Conservation (phyloP, 352 stramenopile species). For the Hyaloperonospora arabidopsidis region DNA sequence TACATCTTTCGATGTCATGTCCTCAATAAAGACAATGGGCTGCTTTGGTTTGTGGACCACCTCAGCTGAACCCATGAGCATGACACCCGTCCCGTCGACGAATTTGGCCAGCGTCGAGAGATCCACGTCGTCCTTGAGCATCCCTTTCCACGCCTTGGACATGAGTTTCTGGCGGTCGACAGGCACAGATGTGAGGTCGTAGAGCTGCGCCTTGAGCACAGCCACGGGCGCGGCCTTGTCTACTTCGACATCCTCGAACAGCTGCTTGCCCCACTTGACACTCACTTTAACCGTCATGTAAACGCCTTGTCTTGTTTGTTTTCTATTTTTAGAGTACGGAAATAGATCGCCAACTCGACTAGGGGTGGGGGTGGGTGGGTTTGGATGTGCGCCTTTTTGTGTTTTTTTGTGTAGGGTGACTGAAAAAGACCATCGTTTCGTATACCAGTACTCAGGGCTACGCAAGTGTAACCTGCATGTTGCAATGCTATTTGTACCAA, state of each 20-base stretch:
- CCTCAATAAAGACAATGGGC: constrained; percentile 79
- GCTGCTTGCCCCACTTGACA: constrained; percentile 85
- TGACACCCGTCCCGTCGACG: constrained; percentile 59
- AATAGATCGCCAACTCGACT: too few species aligned
- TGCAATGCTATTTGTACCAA: not conserved
- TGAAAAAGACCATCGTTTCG: too few species aligned
- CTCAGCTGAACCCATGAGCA: constrained; percentile 93
- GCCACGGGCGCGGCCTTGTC: constrained; percentile 60
- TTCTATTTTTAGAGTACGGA: too few species aligned
- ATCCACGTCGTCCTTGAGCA: constrained; percentile 82
- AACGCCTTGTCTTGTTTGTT: not conserved
- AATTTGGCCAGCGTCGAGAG: constrained; percentile 51
- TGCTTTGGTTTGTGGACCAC: constrained; percentile 82
- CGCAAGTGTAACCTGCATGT: too few species aligned
- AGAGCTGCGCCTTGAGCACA: constrained; percentile 78
- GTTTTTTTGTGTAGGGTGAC: too few species aligned
- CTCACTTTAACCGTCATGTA: constrained; percentile 54
- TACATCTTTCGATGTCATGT: constrained; percentile 77
- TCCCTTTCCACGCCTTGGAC: constrained; percentile 85
- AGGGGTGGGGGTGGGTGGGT: too few species aligned
- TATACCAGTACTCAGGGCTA: too few species aligned
- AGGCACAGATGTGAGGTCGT: constrained; percentile 70
- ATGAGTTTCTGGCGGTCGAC: constrained; percentile 86
- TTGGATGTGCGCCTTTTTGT: too few species aligned
- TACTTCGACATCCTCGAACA: constrained; percentile 57